Evolutionary conservation across 2,329 filamentous ascomycete species (phyloP).

Genomic region (Alternaria burnsii): DNA sequence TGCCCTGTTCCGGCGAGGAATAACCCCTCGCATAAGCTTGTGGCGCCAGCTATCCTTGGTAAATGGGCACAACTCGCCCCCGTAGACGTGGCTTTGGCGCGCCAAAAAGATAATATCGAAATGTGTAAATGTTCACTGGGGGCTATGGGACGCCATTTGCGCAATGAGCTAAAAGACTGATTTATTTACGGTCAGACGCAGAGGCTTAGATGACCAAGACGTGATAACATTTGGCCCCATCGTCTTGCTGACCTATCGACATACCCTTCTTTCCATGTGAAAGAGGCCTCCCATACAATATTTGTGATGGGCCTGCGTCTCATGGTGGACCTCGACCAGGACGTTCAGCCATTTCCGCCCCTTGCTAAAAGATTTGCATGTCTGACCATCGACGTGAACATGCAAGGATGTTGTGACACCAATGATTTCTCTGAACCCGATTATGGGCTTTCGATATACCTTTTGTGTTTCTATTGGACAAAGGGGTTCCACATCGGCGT

Average conservation of each 20-base stretch:
- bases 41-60: slow-evolving; percentile 7
- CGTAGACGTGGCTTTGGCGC: not conserved
- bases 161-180: not conserved
- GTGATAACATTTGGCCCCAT: slow-evolving; percentile 1
- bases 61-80: not conserved
- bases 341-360: not conserved
- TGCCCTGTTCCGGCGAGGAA: not conserved
- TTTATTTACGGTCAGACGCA: not conserved
- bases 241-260: not conserved
- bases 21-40: slow-evolving; percentile 11
- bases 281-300: not conserved
- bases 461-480: slow-evolving; percentile 1
- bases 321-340: not conserved
- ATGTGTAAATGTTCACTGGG: not conserved
- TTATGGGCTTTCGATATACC: not conserved
- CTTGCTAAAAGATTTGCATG: not conserved
- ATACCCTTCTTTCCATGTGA: not conserved
- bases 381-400: not conserved
- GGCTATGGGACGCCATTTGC: not conserved
- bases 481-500: not conserved
- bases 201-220: not conserved
- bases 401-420: not conserved
- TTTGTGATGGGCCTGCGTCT: not conserved
- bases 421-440: not conserved
- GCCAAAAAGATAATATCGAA: not conserved